These are phyloP conservation scores for Fusarium sp. DNA, from an alignment of 2,329 filamentous ascomycete species.

Conservation along the genomic window DNA sequence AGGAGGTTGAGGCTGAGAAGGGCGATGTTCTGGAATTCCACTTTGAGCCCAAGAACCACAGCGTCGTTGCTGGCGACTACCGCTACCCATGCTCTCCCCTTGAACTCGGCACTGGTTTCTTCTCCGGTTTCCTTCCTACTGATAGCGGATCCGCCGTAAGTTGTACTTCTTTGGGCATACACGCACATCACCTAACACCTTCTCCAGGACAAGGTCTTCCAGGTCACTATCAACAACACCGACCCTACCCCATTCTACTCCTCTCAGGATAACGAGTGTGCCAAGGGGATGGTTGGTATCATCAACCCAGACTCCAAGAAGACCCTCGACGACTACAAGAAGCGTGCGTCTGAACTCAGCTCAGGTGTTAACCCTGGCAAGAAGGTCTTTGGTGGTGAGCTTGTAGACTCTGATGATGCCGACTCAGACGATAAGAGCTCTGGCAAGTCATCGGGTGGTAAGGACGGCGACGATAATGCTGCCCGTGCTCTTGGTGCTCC, in stretches of 20 bases:
- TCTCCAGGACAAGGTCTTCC: slow-evolving; percentile 53
- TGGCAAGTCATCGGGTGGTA: slow-evolving; percentile 23
- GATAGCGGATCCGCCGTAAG: slow-evolving; percentile 50
- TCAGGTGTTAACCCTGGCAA: slow-evolving; percentile 48
- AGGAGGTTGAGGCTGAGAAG: slow-evolving; percentile 50
- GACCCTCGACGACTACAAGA: slow-evolving; percentile 52
- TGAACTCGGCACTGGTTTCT: slow-evolving; percentile 53
- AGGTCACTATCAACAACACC: slow-evolving; percentile 51
- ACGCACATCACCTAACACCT: slow-evolving; percentile 13
- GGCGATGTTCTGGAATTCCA: slow-evolving; percentile 56
- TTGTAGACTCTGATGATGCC: slow-evolving; percentile 44
- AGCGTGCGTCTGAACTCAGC: slow-evolving; percentile 48
- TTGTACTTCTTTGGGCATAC: background rate
- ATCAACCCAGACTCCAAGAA: slow-evolving; percentile 52
- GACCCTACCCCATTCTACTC: slow-evolving; percentile 57
- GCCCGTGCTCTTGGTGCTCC: slow-evolving; percentile 35
- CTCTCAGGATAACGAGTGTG: slow-evolving; percentile 55
- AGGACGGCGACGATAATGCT: slow-evolving; percentile 33
- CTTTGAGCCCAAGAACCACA: slow-evolving; percentile 56
- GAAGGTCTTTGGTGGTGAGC: slow-evolving; percentile 49
- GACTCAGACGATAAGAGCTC: slow-evolving; percentile 20
- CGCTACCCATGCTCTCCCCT: slow-evolving; percentile 53
- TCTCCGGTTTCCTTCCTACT: slow-evolving; percentile 54
- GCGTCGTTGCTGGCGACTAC: slow-evolving; percentile 55
- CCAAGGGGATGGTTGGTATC: slow-evolving; percentile 57